Conservation (phyloP, 768 basidiomycete genomes). For the Sporobolomyces phaffii region DNA sequence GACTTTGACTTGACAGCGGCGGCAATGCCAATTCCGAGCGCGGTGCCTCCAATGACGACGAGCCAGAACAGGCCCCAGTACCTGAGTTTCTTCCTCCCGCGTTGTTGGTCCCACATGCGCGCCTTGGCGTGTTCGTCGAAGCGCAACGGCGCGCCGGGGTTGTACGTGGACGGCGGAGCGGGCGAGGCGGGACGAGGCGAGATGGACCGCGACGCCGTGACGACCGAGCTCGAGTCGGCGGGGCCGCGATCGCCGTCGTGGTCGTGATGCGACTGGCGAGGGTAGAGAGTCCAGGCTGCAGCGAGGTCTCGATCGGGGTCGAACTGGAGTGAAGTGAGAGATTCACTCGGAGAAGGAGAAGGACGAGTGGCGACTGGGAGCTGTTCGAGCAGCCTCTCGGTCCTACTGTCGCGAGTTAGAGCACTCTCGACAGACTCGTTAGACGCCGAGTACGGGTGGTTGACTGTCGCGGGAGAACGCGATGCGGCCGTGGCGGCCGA, state of each 20-base stretch:
- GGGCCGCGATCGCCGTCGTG: background rate
- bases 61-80: background rate
- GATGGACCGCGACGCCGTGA: no score
- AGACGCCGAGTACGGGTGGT: slow-evolving; percentile 1
- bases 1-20: no score
- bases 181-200: no score
- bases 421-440: no score
- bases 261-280: background rate
- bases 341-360: background rate
- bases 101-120: background rate
- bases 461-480: no score
- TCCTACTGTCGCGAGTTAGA: no score
- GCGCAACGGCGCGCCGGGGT: no score
- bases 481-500: background rate
- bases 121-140: background rate
- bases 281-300: background rate
- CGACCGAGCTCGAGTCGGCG: background rate
- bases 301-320: background rate
- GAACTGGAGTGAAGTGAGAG: background rate
- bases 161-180: no score
- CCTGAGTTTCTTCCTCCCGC: slow-evolving; percentile 1
- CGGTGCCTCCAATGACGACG: background rate
- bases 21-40: background rate
- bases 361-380: no score
- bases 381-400: no score